These are phyloP conservation scores for Russula compacta DNA, from an alignment of 768 basidiomycete species.

Conservation along the genomic window DNA sequence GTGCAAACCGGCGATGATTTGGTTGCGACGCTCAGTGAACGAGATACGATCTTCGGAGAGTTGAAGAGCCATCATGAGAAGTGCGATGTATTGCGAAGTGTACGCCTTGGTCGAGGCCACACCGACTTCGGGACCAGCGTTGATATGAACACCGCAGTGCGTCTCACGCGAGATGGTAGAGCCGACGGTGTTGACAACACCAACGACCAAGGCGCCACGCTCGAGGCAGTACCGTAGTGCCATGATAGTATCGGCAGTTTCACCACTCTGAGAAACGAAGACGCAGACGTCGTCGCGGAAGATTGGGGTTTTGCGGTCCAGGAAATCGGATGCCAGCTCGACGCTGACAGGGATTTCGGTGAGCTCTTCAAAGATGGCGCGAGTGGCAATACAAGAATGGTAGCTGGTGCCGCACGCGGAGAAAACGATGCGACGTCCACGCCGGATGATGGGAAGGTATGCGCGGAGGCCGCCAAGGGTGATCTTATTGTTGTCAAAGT, in stretches of 20 bases:
- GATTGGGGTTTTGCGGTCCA: slow-evolving; percentile 98
- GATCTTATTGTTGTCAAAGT: slow-evolving; percentile 87
- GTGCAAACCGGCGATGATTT: slow-evolving; percentile 90
- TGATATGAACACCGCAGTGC: slow-evolving; percentile 99
- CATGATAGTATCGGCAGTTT: slow-evolving; percentile 97
- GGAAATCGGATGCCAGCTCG: slow-evolving; percentile 95
- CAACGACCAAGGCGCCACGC: slow-evolving; percentile 91
- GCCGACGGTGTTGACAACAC: slow-evolving; percentile 98
- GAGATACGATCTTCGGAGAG: slow-evolving; percentile 96
- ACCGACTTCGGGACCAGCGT: slow-evolving; percentile 97
- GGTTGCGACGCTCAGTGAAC: slow-evolving; percentile 78
- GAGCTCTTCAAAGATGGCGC: slow-evolving; percentile 96
- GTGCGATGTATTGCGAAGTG: slow-evolving; percentile 97
- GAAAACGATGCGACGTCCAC: slow-evolving; percentile 91
- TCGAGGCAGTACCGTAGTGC: slow-evolving; percentile 95
- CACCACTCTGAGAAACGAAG: slow-evolving; percentile 95
- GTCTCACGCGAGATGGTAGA: slow-evolving; percentile 97
- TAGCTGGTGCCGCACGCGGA: slow-evolving; percentile 98
- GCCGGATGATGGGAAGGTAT: slow-evolving; percentile 92
- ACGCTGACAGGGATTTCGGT: slow-evolving; percentile 98
- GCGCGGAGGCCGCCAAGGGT: slow-evolving; percentile 93
- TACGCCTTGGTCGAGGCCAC: slow-evolving; percentile 99
- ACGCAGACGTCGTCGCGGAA: slow-evolving; percentile 98
- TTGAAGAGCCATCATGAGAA: slow-evolving; percentile 98
- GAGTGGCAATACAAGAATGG: slow-evolving; percentile 93